Conservation (phyloP, 1,139 yeast genomes). For the Meyerozyma athensensis region DNA sequence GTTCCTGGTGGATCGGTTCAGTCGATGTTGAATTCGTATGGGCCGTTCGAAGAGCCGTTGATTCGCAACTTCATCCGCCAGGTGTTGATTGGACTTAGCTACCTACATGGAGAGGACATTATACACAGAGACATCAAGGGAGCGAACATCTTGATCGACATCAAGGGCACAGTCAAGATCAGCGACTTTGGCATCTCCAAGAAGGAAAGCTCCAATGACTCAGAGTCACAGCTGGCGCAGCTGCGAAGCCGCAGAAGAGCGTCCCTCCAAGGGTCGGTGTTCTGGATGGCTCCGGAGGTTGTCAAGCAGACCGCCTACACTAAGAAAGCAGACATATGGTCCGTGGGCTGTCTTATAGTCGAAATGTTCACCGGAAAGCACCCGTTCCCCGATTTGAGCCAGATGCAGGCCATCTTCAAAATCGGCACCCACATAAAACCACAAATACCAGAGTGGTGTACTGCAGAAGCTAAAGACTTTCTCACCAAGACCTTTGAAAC, state of each 20-base stretch:
- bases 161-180: conserved; percentile 85
- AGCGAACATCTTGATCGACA: conserved; percentile 85
- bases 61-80: conserved; percentile 81
- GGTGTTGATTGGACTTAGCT: conserved; percentile 74
- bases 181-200: conserved; percentile 94
- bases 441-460: conserved; percentile 71
- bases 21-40: conserved; percentile 77
- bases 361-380: conserved; percentile 96
- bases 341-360: conserved; percentile 83
- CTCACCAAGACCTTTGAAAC: conserved; percentile 64
- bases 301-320: conserved; percentile 89
- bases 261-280: conserved; percentile 88
- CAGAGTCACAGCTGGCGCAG: conserved; percentile 18
- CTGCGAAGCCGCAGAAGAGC: conserved; percentile 48
- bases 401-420: conserved; percentile 93
- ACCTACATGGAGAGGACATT: conserved; percentile 76
- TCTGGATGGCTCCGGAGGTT: conserved; percentile 99
- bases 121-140: conserved; percentile 93
- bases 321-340: conserved; percentile 91
- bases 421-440: conserved; percentile 83
- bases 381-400: conserved; percentile 90
- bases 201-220: conserved; percentile 43
- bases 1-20: conserved; percentile 97
- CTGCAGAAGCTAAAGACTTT: conserved; percentile 65
- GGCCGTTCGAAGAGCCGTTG: conserved; percentile 89